These are phyloP conservation scores for Tremella yokohamensis DNA, from an alignment of 768 basidiomycete species.

Conservation along the genomic window DNA sequence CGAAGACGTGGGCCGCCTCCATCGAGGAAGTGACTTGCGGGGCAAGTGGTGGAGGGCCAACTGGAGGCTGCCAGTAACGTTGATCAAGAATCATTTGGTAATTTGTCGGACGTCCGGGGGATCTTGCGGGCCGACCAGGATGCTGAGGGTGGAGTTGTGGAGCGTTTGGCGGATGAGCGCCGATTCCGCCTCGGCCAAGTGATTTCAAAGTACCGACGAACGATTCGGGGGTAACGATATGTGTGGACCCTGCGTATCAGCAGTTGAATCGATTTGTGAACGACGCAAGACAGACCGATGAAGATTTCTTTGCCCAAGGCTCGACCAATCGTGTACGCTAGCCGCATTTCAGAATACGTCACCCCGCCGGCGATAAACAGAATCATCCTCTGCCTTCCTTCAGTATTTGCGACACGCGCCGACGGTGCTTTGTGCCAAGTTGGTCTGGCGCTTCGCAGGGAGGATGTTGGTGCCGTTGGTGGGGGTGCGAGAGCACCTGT, in stretches of 20 bases:
- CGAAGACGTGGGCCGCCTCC: conserved; percentile 17
- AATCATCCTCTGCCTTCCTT: conserved; percentile 65
- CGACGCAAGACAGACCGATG: conserved; percentile 62
- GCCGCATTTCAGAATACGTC: conserved; percentile 91
- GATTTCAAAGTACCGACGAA: conserved; percentile 85
- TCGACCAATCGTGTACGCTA: conserved; percentile 74
- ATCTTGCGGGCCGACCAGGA: conserved; percentile 27
- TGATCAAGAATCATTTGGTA: conserved; percentile 49
- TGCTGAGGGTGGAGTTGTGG: conserved; percentile 43
- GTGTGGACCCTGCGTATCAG: conserved; percentile 72
- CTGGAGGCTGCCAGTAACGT: conserved; percentile 48
- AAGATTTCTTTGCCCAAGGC: conserved; percentile 79
- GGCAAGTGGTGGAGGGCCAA: conserved; percentile 46
- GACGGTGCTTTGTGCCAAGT: conserved; percentile 76
- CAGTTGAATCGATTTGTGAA: neutral
- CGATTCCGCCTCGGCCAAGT: conserved; percentile 80
- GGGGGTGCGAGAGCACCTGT: conserved; percentile 18
- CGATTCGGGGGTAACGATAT: conserved; percentile 72
- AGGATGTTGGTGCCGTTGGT: conserved; percentile 60
- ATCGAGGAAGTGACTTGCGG: conserved; percentile 23
- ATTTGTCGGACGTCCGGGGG: conserved; percentile 32
- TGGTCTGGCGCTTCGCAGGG: conserved; percentile 82
- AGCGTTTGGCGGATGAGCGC: conserved; percentile 53
- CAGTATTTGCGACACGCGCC: conserved; percentile 53
- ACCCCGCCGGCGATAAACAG: conserved; percentile 92